Evolutionary conservation across 495 filamentous ascomycete genomes (phyloP).

Genomic region (Podospora didyma): DNA sequence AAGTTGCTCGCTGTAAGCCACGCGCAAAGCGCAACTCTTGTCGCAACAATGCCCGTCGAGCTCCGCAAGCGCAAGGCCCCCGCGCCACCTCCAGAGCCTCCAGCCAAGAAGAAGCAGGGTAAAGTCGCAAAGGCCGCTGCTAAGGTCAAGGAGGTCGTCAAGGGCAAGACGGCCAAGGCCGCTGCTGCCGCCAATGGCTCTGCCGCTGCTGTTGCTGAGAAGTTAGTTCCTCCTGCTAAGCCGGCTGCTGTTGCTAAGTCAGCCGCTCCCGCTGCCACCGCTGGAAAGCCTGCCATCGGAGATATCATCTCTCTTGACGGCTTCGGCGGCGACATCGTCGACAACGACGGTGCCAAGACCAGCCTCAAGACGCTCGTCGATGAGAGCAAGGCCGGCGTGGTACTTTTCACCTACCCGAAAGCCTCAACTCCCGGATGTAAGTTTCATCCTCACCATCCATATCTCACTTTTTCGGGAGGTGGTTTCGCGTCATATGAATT

Average conservation of each 20-base stretch:
- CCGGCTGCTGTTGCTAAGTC: too few species aligned
- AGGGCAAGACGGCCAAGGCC: conserved; percentile 31
- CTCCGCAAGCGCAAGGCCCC: conserved; percentile 73
- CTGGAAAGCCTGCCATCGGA: conserved; percentile 35
- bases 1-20: neutral
- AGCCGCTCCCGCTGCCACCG: conserved; percentile 20
- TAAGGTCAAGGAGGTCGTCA: conserved; percentile 43
- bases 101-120: conserved; percentile 54
- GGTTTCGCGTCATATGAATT: too few species aligned
- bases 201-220: conserved; percentile 28
- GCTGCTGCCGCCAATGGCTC: conserved; percentile 29
- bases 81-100: conserved; percentile 48
- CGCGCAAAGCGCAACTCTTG: neutral
- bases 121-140: conserved; percentile 39
- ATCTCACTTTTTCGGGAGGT: too few species aligned
- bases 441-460: conserved; percentile 29
- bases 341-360: conserved; percentile 73
- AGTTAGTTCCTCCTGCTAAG: conserved; percentile 33
- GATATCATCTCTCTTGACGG: conserved; percentile 58
- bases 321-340: conserved; percentile 82
- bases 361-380: conserved; percentile 75
- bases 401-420: conserved; percentile 93
- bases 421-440: conserved; percentile 94
- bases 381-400: conserved; percentile 77
- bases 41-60: conserved; percentile 50